Base-by-base conservation (phyloP, 163 green algal genomes). In the Scenedesmus sp. region DNA sequence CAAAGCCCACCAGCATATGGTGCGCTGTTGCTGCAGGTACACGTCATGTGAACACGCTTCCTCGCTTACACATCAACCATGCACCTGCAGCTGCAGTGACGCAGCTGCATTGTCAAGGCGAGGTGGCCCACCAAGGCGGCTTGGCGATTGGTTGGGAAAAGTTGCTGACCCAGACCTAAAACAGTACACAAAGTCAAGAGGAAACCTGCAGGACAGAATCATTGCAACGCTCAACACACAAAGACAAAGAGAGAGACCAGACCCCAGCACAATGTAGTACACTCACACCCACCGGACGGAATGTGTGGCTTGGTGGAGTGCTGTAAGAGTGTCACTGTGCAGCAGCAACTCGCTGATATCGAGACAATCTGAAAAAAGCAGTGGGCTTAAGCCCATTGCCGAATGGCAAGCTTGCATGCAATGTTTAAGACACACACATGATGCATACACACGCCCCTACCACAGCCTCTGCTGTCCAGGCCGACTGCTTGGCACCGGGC, bases 31-130 rank as follows among this genome's bases (percentile, higher is more conserved):
- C 1, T 56, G 35, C 22, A 1, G 59, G 59, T 72, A 72, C 59
- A 72, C 6, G 22, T 72, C 3, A 37, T 72, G 6, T 35, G 15
- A 76, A 18, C 40, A 26, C 40, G 65, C 65, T 76, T 76, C 65
- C 65, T 76, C 40, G 65, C 30, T 76, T 76, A 76, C 65, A 76
- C 65, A 76, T 30, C 65, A 76, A n/a, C n/a, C n/a, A n/a, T n/a
- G n/a, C n/a, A n/a, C n/a, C n/a, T n/a, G n/a, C n/a, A n/a, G 1
- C 40, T 40, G 30, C 65, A 76, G 30, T 76, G 12, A 37, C 35
- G 5, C 61, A 76, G 65, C 65, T 76, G 65, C 65, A 18, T 76
- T 26, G 30, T 76, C 30, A 42, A 76, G 65, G 65, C n/a, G n/a
- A n/a, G n/a, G n/a, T n/a, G n/a, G n/a, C n/a, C n/a, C n/a, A n/a